Evolutionary conservation across 805 yeast genomes (phyloP).

Genomic region (Suhomyces emberorum): DNA sequence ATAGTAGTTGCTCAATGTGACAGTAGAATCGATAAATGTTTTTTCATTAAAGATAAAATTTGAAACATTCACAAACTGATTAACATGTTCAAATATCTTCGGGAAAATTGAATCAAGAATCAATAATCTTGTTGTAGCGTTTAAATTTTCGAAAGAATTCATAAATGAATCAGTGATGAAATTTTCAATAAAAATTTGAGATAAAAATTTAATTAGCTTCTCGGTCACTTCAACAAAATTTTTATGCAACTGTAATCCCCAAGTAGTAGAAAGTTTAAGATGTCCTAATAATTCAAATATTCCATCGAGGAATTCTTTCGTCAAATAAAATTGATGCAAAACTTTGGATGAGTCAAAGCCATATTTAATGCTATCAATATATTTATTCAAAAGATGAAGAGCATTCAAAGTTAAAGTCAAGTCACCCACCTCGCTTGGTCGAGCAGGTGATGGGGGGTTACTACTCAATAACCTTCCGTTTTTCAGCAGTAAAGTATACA

Average conservation of each 20-base stretch:
- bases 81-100: conserved; percentile 31
- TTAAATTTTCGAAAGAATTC: conserved; percentile 21
- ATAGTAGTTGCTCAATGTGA: conserved; percentile 25
- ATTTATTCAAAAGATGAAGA: conserved; percentile 33
- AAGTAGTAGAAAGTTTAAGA: conserved; percentile 22
- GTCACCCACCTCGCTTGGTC: conserved; percentile 1
- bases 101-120: conserved; percentile 36
- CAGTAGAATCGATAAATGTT: conserved; percentile 24
- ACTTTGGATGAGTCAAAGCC: conserved; percentile 25
- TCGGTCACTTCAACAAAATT: conserved; percentile 19
- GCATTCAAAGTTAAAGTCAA: conserved; percentile 27
- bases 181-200: conserved; percentile 35
- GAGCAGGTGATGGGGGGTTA: conserved; percentile 32
- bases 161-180: conserved; percentile 18
- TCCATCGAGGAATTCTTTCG: conserved; percentile 38
- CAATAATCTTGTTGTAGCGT: conserved; percentile 34
- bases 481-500: conserved; percentile 24
- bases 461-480: conserved; percentile 32
- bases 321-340: conserved; percentile 21
- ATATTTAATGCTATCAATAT: conserved; percentile 25
- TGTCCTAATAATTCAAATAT: conserved; percentile 36
- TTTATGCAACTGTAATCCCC: conserved; percentile 18
- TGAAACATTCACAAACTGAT: conserved; percentile 29
- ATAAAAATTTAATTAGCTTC: conserved; percentile 28
- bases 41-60: conserved; percentile 35